Percentiles rank a stretch among this genome's conserved stretches.
These are phyloP conservation scores for Pezicula radicicola DNA, from an alignment of 2,329 filamentous ascomycete genomes.

Conservation along the genomic window DNA sequence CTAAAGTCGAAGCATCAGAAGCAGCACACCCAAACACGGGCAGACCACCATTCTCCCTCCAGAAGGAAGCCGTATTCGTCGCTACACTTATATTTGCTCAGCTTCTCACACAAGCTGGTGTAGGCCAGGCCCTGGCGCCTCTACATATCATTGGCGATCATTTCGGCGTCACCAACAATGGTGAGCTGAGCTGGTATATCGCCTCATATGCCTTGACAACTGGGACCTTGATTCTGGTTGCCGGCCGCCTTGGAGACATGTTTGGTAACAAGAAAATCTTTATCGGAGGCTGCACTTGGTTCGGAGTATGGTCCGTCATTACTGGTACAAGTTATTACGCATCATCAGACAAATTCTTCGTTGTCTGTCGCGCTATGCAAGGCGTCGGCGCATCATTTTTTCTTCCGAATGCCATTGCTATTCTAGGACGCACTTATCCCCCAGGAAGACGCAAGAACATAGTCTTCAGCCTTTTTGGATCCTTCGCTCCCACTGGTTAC, in stretches of 20 bases:
- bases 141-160: slow-evolving; percentile 41
- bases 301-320: slow-evolving; percentile 17
- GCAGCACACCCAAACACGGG: no score
- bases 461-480: slow-evolving; percentile 41
- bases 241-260: slow-evolving; percentile 43
- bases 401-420: slow-evolving; percentile 49
- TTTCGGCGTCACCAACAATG: not conserved
- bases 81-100: slow-evolving; percentile 27
- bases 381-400: slow-evolving; percentile 47
- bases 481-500: slow-evolving; percentile 41
- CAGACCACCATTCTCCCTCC: no score
- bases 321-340: slow-evolving; percentile 12
- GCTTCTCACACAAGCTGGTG: slow-evolving; percentile 44
- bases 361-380: slow-evolving; percentile 49
- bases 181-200: not conserved
- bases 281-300: slow-evolving; percentile 39
- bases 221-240: slow-evolving; percentile 49
- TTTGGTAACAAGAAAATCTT: slow-evolving; percentile 47
- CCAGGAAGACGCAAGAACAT: slow-evolving; percentile 42
- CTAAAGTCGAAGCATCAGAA: no score
- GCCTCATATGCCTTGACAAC: slow-evolving; percentile 33
- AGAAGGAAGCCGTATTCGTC: no score
- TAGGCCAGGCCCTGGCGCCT: slow-evolving; percentile 45
- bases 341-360: slow-evolving; percentile 30
- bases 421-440: slow-evolving; percentile 43